Percentiles rank a stretch among this genome's conserved stretches.
Conservation (phyloP, 2,329 filamentous ascomycete species). For the Penicillium olsonii region DNA sequence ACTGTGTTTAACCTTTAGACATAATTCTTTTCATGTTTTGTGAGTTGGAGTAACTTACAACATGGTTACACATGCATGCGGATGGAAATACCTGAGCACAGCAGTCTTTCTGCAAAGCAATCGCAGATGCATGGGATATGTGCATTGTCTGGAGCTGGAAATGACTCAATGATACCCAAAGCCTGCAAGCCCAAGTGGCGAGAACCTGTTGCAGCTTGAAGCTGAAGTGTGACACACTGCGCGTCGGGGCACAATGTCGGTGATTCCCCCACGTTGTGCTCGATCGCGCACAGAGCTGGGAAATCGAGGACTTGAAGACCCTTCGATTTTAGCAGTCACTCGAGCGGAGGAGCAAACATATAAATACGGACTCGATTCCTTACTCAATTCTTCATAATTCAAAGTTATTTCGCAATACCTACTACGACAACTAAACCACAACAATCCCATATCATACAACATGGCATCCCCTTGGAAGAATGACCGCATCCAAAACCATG, state of each 20-base stretch:
- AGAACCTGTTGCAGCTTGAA: background rate
- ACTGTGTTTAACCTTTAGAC: too few species aligned
- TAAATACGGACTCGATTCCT: constrained; percentile 4
- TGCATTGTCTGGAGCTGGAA: too few species aligned
- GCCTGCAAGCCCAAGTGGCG: too few species aligned
- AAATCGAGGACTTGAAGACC: background rate
- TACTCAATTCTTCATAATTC: background rate
- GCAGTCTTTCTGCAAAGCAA: too few species aligned
- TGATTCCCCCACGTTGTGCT: too few species aligned
- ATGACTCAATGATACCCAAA: too few species aligned
- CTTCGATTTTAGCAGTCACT: background rate
- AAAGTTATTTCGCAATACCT: background rate
- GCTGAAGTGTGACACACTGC: background rate
- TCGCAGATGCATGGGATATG: too few species aligned
- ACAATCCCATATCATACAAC: background rate
- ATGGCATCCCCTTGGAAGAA: background rate
- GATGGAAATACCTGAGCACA: too few species aligned
- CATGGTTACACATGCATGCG: too few species aligned
- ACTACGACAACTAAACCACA: background rate
- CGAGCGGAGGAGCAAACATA: background rate
- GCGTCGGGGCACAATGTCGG: background rate
- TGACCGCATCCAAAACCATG: background rate
- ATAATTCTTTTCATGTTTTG: too few species aligned
- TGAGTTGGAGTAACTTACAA: too few species aligned
- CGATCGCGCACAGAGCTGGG: too few species aligned